Evolutionary conservation across 2,329 filamentous ascomycete genomes (phyloP), one percentile per base, ranked within the genome.

Genomic region (Penicillium sp.): DNA sequence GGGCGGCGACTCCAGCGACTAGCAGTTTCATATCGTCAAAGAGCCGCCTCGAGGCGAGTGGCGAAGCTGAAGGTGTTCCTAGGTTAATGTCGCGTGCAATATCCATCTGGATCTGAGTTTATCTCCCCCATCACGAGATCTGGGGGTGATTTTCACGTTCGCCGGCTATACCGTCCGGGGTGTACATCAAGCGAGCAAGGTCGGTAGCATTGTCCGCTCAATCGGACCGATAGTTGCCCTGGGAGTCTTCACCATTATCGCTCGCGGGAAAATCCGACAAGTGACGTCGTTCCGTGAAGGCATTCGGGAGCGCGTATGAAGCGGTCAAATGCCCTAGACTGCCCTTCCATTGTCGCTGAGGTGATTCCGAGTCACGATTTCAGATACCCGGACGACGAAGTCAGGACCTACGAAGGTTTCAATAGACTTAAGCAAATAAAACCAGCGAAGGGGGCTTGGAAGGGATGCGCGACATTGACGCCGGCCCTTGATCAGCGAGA

Each of bases 401-500:
- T 54, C 43, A 43, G 22, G 22, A 36, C 47, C 27, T 21, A 51
- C 10, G 36, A 50, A 42, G 39, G 46, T 46, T 57, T 52, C 55
- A 51, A 53, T 58, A 49, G 18, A 43, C 16, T 27, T 43, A 47
- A 44, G 32, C 42, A 51, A 54, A 57, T 55, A 57, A 57, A 59
- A 58, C 49, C 29, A 51, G 58, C 50, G 54, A 40, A 63, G 54
- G 55, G 60, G 60, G 57, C 34, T 55, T 51, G 51, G 34, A 64
- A 65, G 63, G 63, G 63, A 65, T 65, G 53, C 62, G 60, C 62
- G 62, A 64, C 60, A 64, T 64, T 60, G 60, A 56, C 54, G 60
- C 56, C 54, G 52, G 48, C 62, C 63, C 63, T 65, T 62, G 62
- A 65, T 65, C 54, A 52, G 52, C 52, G 40, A 50, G 48, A 62